These are phyloP conservation scores for Termitomyces sp. DNA, from an alignment of 768 basidiomycete species.

Conservation along the genomic window DNA sequence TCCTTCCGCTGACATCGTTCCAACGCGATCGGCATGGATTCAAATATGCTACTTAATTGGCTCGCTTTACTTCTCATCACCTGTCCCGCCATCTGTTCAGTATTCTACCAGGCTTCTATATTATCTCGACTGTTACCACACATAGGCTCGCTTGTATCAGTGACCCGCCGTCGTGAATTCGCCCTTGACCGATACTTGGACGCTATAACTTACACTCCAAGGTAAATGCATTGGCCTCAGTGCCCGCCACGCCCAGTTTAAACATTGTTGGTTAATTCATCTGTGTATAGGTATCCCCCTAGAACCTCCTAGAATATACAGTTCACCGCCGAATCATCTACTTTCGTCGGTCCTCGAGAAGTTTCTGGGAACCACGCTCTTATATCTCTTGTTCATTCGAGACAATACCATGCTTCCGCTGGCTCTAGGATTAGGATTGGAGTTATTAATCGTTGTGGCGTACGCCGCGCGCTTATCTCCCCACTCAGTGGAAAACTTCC, in stretches of 20 bases:
- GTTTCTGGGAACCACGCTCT: not conserved
- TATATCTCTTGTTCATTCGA: not conserved
- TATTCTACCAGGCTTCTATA: not conserved
- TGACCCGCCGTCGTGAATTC: not conserved
- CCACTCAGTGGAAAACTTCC: not conserved
- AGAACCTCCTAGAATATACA: no score
- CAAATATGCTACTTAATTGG: not conserved
- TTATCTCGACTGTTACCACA: not conserved
- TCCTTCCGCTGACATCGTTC: not conserved
- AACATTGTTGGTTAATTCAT: not conserved
- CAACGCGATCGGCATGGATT: not conserved
- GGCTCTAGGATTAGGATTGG: not conserved
- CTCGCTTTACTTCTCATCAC: not conserved
- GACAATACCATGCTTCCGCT: not conserved
- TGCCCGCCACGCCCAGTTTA: not conserved
- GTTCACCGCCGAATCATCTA: no score
- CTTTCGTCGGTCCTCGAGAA: not conserved
- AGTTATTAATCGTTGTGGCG: not conserved
- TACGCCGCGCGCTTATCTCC: not conserved
- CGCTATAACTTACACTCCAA: not conserved
- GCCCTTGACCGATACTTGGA: not conserved
- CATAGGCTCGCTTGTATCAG: not conserved
- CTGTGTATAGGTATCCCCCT: not conserved
- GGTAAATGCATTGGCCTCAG: not conserved
- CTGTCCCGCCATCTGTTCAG: not conserved